Evolutionary conservation across 345 rosid species (phyloP), one percentile per base, ranked within the genome.

Genomic region (Salix viminalis): DNA sequence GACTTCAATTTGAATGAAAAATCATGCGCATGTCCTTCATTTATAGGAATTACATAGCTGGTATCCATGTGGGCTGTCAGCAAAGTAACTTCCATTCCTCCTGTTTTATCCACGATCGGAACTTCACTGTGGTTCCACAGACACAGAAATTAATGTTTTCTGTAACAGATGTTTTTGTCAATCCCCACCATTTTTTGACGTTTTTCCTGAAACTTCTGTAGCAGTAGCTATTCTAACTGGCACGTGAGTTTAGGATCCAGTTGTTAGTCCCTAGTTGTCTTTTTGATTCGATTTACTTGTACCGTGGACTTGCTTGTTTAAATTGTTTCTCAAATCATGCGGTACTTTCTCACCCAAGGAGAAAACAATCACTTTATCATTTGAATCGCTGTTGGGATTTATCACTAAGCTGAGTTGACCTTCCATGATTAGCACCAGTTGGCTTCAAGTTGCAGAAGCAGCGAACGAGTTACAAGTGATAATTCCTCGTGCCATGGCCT

Each of bases 61-160:
- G 48, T 64, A 61, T 19, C 24, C 71, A 69, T 72, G 39, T 32
- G 80, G 37, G 30, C 39, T 73, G 80, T 69, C 80, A 39, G 24
- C 19, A 4, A 28, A 67, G 36, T 37, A 19, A 46, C 34, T 48
- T 6, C 46, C 24, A 44, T 11, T 19, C 42, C 69, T 48, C 71
- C 11, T 23, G 12, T 48, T 42, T 50, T 8, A 26, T 6, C n/a
- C 67, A 42, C 28, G 11, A 41, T 4, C n/a, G 2, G 72, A 30
- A 69, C 56, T 23, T 69, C 30, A 18, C 46, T 44, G 2, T 67
- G 52, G 58, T 44, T 46, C 52, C 37, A 23, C 46, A 42, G 24
- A 19, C 18, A 10, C 41, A 18, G 13, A 37, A 60, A 48, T 23
- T 28, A 16, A 70, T 15, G 30, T 61, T 50, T 26, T 70, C 36